Base-by-base conservation (phyloP, 768 basidiomycete genomes). In the Amanita muscaria region DNA sequence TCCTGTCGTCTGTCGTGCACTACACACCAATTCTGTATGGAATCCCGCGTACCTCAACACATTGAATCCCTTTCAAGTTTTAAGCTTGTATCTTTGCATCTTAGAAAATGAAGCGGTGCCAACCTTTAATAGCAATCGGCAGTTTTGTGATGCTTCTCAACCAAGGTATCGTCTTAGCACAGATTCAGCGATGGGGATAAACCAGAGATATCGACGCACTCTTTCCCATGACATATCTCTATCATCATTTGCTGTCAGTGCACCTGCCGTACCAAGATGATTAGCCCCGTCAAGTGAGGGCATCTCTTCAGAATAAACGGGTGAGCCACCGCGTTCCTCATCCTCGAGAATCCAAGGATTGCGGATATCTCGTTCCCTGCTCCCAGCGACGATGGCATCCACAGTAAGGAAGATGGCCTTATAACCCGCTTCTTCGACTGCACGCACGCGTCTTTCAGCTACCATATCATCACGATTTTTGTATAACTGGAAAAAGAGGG, bases 361-460 rank as follows among this genome's bases (percentile, higher is more conserved):
- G 44, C 76, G 73, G 32, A 78, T 76, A 54, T 90, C 88, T 44
- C 72, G 65, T 60, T 90, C 88, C 36, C 90, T 73, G 53, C 90
- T 91, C 7, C 87, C 83, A 2, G 82, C 69, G 31, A 84, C 77
- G n/a, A 88, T 69, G 0, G 88, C 86, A 62, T 97, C 92, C 2
- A 94, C 91, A 2, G 92, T 96, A 44, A 97, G 68, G 59, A 89
- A 89, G 47, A 97, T 86, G 1, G 87, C 90, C 38, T 83, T 88
- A 62, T 85, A 93, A 0, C 89, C 88, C 3, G 87, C 62, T 23
- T 61, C 57, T 47, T 84, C 83, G 16, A 89, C 75, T 40, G 86
- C 79, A 36, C 72, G 70, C 12, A 96, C 73, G 22, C 87, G 76
- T 49, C 72, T 69, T 56, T 78, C 80, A 2, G 89, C 88, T 27